Percentiles rank a stretch among this genome's conserved stretches.
These are phyloP conservation scores for Cladophialophora carrionii DNA, from an alignment of 2,329 filamentous ascomycete species.

Conservation along the genomic window DNA sequence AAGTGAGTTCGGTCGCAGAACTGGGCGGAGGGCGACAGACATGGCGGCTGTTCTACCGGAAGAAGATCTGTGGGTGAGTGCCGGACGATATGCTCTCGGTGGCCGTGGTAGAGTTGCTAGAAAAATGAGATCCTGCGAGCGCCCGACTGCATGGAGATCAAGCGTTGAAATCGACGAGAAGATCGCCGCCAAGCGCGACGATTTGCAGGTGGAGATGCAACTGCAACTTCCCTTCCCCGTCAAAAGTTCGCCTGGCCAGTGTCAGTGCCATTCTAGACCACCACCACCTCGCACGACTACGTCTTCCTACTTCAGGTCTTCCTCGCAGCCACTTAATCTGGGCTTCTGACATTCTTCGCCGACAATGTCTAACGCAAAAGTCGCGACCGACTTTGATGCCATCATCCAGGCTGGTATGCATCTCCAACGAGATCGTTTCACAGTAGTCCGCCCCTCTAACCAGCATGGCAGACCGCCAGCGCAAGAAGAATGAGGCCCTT, in stretches of 20 bases:
- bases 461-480: constrained; percentile 52
- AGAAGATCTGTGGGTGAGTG: background rate
- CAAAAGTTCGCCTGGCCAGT: background rate
- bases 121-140: background rate
- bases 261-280: background rate
- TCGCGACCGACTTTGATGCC: constrained; percentile 53
- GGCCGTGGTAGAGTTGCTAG: background rate
- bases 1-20: constrained; percentile 34
- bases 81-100: background rate
- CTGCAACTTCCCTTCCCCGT: background rate
- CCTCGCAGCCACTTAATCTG: background rate
- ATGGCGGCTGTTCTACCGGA: constrained; percentile 14
- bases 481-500: constrained; percentile 60
- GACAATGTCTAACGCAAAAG: constrained; percentile 46
- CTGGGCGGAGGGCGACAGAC: constrained; percentile 35
- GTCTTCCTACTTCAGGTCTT: background rate
- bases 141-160: background rate
- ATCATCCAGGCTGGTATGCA: constrained; percentile 56
- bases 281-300: background rate
- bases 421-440: constrained; percentile 4
- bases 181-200: background rate
- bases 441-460: constrained; percentile 20
- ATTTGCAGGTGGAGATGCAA: background rate
- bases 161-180: background rate
- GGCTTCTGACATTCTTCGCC: background rate